Percentiles rank a stretch among this genome's conserved stretches.
Conservation (phyloP, 2,329 filamentous ascomycete genomes). For the Aspergillus japonicus region DNA sequence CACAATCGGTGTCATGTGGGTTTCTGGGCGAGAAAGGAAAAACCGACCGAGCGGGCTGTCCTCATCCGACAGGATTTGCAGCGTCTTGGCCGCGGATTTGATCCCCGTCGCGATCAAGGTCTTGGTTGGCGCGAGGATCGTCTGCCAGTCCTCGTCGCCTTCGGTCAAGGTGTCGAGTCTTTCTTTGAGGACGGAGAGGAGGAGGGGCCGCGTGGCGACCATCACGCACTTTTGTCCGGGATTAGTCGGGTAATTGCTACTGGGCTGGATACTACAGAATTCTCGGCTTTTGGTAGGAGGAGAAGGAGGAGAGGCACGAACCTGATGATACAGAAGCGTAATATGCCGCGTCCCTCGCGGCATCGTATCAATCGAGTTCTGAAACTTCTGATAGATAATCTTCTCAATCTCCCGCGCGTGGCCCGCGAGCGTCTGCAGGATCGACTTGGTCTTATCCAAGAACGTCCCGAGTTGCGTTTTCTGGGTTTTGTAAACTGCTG, state of each 20-base stretch:
- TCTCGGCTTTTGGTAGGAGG: no score
- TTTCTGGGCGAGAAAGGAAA: no score
- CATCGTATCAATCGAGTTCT: constrained; percentile 38
- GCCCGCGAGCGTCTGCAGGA: constrained; percentile 37
- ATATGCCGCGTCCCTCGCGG: constrained; percentile 41
- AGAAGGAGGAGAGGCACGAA: constrained; percentile 12
- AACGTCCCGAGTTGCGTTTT: constrained; percentile 37
- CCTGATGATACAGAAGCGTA: constrained; percentile 43
- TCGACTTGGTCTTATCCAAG: constrained; percentile 37
- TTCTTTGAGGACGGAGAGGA: constrained; percentile 43
- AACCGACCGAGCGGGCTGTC: constrained; percentile 28
- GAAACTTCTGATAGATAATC: constrained; percentile 36
- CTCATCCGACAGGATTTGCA: constrained; percentile 40
- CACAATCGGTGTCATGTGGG: neutral
- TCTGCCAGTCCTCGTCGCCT: constrained; percentile 32
- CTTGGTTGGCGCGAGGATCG: constrained; percentile 35
- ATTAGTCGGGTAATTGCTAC: no score
- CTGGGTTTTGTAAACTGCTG: constrained; percentile 39
- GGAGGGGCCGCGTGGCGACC: constrained; percentile 39
- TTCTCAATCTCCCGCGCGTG: constrained; percentile 43
- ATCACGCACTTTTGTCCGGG: constrained; percentile 34
- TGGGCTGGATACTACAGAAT: no score
- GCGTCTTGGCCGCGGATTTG: constrained; percentile 43
- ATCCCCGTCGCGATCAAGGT: constrained; percentile 42
- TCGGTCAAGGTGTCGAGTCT: constrained; percentile 31